A percentile compares a stretch with the other conserved stretches of the same genome.
phyloP scores from a whole-genome alignment of 768 basidiomycete genomes.

The Krasilnikovozyma curviuscula region DNA sequence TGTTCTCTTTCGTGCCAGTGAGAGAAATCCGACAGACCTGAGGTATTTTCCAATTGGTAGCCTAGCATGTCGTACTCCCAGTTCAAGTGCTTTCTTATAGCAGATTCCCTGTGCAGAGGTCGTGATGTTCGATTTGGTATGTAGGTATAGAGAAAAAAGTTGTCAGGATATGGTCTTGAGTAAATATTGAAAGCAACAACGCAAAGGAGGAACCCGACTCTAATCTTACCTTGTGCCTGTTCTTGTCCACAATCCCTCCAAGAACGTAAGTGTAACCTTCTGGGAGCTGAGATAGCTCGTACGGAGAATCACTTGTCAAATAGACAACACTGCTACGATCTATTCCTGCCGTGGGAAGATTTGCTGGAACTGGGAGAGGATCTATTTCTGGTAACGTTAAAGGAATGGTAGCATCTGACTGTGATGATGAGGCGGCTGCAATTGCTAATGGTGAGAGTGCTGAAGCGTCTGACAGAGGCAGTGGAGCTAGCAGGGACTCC shows the following conservation, averaged over 20 bases:
- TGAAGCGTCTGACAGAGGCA: no score
- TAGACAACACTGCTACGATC: slow-evolving; percentile 72
- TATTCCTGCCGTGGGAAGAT: no score
- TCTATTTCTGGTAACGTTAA: no score
- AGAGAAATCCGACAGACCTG: no score
- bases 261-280: slow-evolving; percentile 82
- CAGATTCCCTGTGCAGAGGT: slow-evolving; percentile 83
- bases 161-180: background rate
- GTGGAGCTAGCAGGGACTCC: no score
- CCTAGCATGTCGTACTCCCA: slow-evolving; percentile 62
- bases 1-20: no score
- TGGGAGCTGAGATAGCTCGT: slow-evolving; percentile 63
- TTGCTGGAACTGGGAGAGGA: no score
- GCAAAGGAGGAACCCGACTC: background rate
- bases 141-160: background rate
- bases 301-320: slow-evolving; percentile 79
- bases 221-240: slow-evolving; percentile 64
- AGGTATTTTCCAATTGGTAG: slow-evolving; percentile 89
- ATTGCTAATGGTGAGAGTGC: no score
- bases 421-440: no score
- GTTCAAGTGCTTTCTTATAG: slow-evolving; percentile 56
- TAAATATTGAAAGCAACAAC: background rate
- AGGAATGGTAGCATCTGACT: no score
- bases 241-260: slow-evolving; percentile 86
- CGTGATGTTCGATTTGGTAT: no score